Conservation (phyloP, 495 filamentous ascomycete genomes). For the Aspergillus campestris region DNA sequence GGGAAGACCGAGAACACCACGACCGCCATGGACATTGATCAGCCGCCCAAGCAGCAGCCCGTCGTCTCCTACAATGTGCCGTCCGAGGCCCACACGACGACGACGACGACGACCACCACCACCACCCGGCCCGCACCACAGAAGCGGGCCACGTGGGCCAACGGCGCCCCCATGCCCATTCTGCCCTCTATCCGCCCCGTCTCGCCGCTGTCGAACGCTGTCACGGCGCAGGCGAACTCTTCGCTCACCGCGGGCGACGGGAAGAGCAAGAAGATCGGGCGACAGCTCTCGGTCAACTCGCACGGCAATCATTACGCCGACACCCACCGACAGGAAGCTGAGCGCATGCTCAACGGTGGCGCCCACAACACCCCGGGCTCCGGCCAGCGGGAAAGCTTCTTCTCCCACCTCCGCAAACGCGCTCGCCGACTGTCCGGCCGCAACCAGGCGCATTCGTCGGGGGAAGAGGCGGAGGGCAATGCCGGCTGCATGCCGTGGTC, state of each 20-base stretch:
- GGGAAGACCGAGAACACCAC: slow-evolving; percentile 54
- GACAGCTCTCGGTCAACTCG: slow-evolving; percentile 95
- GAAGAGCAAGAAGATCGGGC: slow-evolving; percentile 90
- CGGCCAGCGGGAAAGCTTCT: slow-evolving; percentile 87
- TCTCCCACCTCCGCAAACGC: slow-evolving; percentile 92
- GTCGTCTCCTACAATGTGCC: slow-evolving; percentile 46
- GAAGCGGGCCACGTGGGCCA: slow-evolving; percentile 86
- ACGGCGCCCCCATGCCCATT: slow-evolving; percentile 93
- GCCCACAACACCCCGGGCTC: slow-evolving; percentile 52
- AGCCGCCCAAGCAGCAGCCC: slow-evolving; percentile 27
- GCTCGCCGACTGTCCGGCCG: slow-evolving; percentile 88
- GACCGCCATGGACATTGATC: slow-evolving; percentile 30
- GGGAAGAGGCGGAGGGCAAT: slow-evolving; percentile 85
- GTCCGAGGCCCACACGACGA: slow-evolving; percentile 35
- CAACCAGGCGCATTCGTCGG: slow-evolving; percentile 64
- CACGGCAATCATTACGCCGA: slow-evolving; percentile 84
- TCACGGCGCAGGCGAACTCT: slow-evolving; percentile 74
- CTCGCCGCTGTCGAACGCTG: slow-evolving; percentile 83
- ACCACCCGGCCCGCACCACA: slow-evolving; percentile 53
- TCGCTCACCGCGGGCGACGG: slow-evolving; percentile 31
- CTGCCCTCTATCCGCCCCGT: slow-evolving; percentile 92
- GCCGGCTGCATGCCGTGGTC: slow-evolving; percentile 87
- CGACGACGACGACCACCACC: too few species aligned
- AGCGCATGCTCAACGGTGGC: slow-evolving; percentile 81
- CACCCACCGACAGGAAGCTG: slow-evolving; percentile 81